Evolutionary conservation across 306 rosid species (phyloP).

Genomic region (Ormosia semicastrata): DNA sequence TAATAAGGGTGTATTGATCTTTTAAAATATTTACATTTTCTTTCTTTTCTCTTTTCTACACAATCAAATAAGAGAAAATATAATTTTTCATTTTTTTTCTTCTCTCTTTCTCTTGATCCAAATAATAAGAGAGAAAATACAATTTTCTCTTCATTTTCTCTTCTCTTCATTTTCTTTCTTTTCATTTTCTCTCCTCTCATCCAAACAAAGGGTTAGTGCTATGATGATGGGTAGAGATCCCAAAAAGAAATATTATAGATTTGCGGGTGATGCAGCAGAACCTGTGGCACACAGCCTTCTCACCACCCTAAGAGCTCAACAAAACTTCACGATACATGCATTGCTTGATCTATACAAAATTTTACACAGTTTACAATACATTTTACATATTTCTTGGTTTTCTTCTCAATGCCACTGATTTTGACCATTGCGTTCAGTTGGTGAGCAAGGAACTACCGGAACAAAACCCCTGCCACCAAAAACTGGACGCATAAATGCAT

Average conservation of each 20-base stretch:
- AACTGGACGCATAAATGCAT: slow-evolving; percentile 88
- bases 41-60: too few relatives aligned
- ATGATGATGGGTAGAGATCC: background rate
- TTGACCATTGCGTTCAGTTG: slow-evolving; percentile 41
- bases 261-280: background rate
- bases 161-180: too few relatives aligned
- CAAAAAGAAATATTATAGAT: background rate
- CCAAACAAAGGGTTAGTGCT: too few relatives aligned
- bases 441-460: slow-evolving; percentile 64
- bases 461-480: slow-evolving; percentile 98
- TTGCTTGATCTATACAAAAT: background rate
- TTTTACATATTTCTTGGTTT: slow-evolving; percentile 26
- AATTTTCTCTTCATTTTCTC: too few relatives aligned
- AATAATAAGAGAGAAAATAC: too few relatives aligned
- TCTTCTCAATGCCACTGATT: slow-evolving; percentile 45
- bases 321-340: background rate
- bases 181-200: too few relatives aligned
- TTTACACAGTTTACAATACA: slow-evolving; percentile 29
- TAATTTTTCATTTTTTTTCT: too few relatives aligned
- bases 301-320: background rate
- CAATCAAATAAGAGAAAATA: too few relatives aligned
- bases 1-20: too few relatives aligned
- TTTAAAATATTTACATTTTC: too few relatives aligned
- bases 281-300: slow-evolving; percentile 15
- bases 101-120: too few relatives aligned